phyloP scores from a whole-genome alignment of 2,329 filamentous ascomycete genomes.

The Byssoonygena ceratinophila region DNA sequence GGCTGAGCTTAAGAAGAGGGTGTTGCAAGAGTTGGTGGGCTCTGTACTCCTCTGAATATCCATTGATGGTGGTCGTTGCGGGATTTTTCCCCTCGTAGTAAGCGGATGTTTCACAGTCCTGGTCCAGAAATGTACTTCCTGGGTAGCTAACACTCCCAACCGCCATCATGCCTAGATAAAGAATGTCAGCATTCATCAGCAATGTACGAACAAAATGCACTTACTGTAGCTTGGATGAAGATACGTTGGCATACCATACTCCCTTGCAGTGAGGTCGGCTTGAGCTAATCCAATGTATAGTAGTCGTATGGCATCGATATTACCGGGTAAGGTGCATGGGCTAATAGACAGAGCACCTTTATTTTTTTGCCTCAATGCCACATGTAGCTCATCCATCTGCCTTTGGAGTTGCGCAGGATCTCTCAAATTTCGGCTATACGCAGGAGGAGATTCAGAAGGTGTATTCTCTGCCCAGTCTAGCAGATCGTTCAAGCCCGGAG shows the following conservation, averaged over 20 bases:
- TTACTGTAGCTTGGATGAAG: slow-evolving; percentile 4
- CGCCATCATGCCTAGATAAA: neutral
- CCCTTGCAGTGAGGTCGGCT: neutral
- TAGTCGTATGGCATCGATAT: slow-evolving; percentile 3
- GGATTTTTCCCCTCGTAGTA: slow-evolving; percentile 4
- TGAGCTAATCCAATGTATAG: slow-evolving; percentile 1
- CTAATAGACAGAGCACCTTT: slow-evolving; percentile 6
- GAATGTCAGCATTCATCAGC: neutral
- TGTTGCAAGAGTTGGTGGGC: slow-evolving; percentile 2
- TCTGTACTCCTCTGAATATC: slow-evolving; percentile 4
- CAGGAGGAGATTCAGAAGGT: slow-evolving; percentile 1
- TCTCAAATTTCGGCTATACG: slow-evolving; percentile 5
- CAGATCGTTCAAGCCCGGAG: neutral
- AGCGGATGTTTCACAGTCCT: slow-evolving; percentile 2
- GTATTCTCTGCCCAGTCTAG: slow-evolving; percentile 4
- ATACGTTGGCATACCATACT: slow-evolving; percentile 4
- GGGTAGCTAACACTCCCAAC: slow-evolving; percentile 1
- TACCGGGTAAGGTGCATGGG: neutral
- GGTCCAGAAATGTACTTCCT: slow-evolving; percentile 4
- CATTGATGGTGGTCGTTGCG: neutral
- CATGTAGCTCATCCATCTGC: slow-evolving; percentile 1
- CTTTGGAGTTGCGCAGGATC: slow-evolving; percentile 4
- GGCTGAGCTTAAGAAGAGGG: neutral
- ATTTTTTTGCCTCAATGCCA: neutral
- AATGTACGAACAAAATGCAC: neutral